These are phyloP conservation scores for Chrysopogon serrulatus DNA, from an alignment of 176 grass and related monocot genomes.

Conservation along the genomic window DNA sequence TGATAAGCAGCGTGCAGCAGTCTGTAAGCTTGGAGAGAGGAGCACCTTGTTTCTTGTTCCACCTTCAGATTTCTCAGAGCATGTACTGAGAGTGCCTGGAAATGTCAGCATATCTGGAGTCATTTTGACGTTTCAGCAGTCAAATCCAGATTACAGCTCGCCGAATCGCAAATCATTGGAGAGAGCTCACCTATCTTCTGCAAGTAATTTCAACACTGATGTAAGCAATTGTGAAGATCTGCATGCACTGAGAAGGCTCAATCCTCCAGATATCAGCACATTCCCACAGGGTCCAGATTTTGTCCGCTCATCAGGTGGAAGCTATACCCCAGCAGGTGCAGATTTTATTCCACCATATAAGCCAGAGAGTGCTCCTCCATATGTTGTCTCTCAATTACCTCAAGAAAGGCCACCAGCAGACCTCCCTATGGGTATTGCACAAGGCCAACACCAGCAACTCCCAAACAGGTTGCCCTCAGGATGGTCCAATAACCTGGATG, in stretches of 20 bases:
- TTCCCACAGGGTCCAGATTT: conserved; percentile 40
- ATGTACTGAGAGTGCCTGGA: conserved; percentile 88
- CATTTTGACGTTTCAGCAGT: conserved; percentile 73
- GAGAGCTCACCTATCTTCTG: not conserved
- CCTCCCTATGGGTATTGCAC: conserved; percentile 13
- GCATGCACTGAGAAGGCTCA: conserved; percentile 29
- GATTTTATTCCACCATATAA: conserved; percentile 31
- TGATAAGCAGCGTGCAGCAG: conserved; percentile 92
- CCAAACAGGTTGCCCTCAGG: conserved; percentile 24
- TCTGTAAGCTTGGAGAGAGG: conserved; percentile 85
- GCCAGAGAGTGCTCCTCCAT: conserved; percentile 32
- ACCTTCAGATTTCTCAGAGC: conserved; percentile 92
- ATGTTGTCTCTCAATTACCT: conserved; percentile 28
- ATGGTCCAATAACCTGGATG: conserved; percentile 30
- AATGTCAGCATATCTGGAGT: conserved; percentile 98
- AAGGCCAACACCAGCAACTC: conserved; percentile 29
- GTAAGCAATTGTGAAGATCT: conserved; percentile 24
- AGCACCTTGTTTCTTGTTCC: conserved; percentile 91
- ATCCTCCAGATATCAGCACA: conserved; percentile 43
- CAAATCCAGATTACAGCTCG: conserved; percentile 43
- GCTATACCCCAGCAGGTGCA: conserved; percentile 20
- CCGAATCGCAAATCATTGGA: conserved; percentile 31
- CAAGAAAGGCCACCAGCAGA: conserved; percentile 31
- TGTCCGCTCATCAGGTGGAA: conserved; percentile 30
- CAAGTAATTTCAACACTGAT: conserved; percentile 19